phyloP scores from a whole-genome alignment of 345 rosid species.

The Turnera subulata region DNA sequence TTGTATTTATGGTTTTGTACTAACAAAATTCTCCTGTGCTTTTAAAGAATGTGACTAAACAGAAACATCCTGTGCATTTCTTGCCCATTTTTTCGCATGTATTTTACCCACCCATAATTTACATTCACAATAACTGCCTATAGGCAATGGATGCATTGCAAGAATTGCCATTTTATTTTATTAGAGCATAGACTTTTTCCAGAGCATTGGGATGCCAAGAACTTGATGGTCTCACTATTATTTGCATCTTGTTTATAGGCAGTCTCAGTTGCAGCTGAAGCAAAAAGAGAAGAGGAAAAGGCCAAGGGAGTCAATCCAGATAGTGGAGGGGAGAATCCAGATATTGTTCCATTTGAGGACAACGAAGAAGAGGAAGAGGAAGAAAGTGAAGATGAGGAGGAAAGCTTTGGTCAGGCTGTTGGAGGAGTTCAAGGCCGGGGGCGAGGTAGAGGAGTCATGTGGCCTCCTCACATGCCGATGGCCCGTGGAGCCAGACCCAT shows the following conservation, averaged over 20 bases:
- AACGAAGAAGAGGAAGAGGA: slow-evolving; percentile 98
- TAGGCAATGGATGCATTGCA: slow-evolving; percentile 1
- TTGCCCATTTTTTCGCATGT: not conserved
- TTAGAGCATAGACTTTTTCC: too few species aligned
- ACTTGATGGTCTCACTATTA: slow-evolving; percentile 8
- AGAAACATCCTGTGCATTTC: too few species aligned
- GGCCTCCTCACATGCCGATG: slow-evolving; percentile 89
- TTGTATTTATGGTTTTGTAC: too few species aligned
- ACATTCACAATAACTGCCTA: too few species aligned
- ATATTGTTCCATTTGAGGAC: slow-evolving; percentile 94
- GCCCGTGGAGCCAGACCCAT: slow-evolving; percentile 81
- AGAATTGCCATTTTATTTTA: slow-evolving; percentile 4
- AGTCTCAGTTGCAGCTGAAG: slow-evolving; percentile 79
- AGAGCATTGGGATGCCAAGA: not conserved
- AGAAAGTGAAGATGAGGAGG: slow-evolving; percentile 87
- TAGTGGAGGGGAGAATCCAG: slow-evolving; percentile 74
- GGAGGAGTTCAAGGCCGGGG: slow-evolving; percentile 70
- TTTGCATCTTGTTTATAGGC: slow-evolving; percentile 41
- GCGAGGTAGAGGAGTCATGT: slow-evolving; percentile 92
- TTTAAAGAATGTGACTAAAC: too few species aligned
- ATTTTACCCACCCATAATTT: not conserved
- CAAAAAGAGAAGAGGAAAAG: slow-evolving; percentile 94
- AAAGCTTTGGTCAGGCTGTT: slow-evolving; percentile 31
- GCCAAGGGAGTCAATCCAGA: slow-evolving; percentile 93
- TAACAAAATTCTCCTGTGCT: too few species aligned